Conservation (phyloP, 2,329 filamentous ascomycete species). For the Pseudovirgaria hyperparasitica region DNA sequence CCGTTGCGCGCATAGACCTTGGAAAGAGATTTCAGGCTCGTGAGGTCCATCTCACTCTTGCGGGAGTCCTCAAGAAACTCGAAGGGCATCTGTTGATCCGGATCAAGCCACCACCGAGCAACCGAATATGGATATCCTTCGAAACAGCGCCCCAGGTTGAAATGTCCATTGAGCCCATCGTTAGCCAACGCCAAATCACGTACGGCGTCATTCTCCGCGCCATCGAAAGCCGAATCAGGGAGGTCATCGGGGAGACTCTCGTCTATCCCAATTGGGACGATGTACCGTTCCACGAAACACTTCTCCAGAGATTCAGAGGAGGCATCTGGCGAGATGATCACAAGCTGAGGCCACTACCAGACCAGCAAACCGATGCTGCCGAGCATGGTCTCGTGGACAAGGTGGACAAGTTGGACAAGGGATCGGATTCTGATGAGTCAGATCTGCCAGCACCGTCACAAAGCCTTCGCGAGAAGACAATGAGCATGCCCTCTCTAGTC, state of each 20-base stretch:
- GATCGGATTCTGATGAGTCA: slow-evolving; percentile 2
- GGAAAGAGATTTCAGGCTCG: slow-evolving; percentile 78
- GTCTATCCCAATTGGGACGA: slow-evolving; percentile 96
- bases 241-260: slow-evolving; percentile 82
- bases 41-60: slow-evolving; percentile 79
- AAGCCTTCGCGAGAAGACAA: slow-evolving; percentile 6
- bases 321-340: slow-evolving; percentile 56
- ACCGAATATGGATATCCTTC: slow-evolving; percentile 92
- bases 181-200: slow-evolving; percentile 89
- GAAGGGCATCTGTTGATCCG: slow-evolving; percentile 77
- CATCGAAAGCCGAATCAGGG: slow-evolving; percentile 89
- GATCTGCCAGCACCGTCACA: not conserved
- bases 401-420: slow-evolving; percentile 3
- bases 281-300: slow-evolving; percentile 75
- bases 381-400: slow-evolving; percentile 2
- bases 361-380: not conserved
- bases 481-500: slow-evolving; percentile 10
- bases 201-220: slow-evolving; percentile 84
- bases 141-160: slow-evolving; percentile 90
- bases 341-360: slow-evolving; percentile 1
- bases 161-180: slow-evolving; percentile 87
- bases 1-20: slow-evolving; percentile 85
- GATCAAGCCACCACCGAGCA: slow-evolving; percentile 90
- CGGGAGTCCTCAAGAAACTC: slow-evolving; percentile 70
- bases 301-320: slow-evolving; percentile 65